phyloP scores from a whole-genome alignment of 495 filamentous ascomycete species.

The Pseudevernia furfuracea region DNA sequence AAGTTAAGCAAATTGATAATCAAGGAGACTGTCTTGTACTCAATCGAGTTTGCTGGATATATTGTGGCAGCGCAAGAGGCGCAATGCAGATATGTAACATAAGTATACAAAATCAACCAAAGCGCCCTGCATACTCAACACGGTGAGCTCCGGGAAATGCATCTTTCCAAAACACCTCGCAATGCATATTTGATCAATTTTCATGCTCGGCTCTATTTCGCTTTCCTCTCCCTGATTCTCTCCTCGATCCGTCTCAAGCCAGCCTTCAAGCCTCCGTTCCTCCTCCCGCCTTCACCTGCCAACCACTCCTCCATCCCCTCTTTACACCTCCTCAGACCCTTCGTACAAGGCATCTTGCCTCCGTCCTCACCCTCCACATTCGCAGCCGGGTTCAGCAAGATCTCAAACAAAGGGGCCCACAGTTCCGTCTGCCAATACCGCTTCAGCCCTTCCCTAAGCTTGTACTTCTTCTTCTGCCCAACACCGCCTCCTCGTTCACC shows the following conservation, averaged over 20 bases:
- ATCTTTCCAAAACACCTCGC: neutral
- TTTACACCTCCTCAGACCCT: slow-evolving; percentile 46
- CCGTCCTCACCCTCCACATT: slow-evolving; percentile 55
- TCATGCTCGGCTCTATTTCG: slow-evolving; percentile 28
- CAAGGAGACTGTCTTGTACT: neutral
- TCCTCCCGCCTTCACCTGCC: slow-evolving; percentile 72
- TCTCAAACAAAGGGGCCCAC: slow-evolving; percentile 75
- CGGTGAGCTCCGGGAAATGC: neutral
- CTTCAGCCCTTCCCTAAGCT: slow-evolving; percentile 70
- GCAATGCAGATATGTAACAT: slow-evolving; percentile 1
- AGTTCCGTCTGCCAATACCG: slow-evolving; percentile 92
- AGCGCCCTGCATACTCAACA: neutral
- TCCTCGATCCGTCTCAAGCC: slow-evolving; percentile 59
- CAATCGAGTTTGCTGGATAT: neutral
- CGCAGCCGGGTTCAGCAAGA: slow-evolving; percentile 72
- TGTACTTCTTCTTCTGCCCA: slow-evolving; percentile 53
- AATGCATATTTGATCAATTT: neutral
- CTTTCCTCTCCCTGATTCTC: slow-evolving; percentile 61
- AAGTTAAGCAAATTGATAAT: neutral
- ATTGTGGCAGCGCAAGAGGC: neutral
- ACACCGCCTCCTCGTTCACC: slow-evolving; percentile 29
- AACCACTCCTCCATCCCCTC: slow-evolving; percentile 83
- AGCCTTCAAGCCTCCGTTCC: slow-evolving; percentile 52
- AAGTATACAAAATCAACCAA: neutral
- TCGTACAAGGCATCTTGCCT: slow-evolving; percentile 52